These are phyloP conservation scores for Boletus barrowsii DNA, from an alignment of 768 basidiomycete species.

Conservation along the genomic window DNA sequence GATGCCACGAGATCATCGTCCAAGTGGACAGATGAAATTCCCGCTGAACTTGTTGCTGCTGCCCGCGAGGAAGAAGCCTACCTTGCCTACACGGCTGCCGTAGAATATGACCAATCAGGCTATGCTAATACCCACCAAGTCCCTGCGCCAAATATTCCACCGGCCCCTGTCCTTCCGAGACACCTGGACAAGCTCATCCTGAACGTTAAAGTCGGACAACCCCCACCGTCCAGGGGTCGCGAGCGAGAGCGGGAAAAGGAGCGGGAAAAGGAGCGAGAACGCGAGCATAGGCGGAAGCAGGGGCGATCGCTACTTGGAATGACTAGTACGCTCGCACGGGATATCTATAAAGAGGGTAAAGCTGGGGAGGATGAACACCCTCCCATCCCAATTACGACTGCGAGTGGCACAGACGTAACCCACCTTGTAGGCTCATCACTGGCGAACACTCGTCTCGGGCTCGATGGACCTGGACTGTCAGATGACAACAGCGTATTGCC, in stretches of 20 bases:
- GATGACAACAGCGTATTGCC: conserved; percentile 92
- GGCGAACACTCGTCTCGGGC: conserved; percentile 30
- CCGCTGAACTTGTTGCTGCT: conserved; percentile 72
- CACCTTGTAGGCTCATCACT: conserved; percentile 26
- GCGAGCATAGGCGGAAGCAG: conserved; percentile 30
- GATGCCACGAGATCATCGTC: conserved; percentile 30
- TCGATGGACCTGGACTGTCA: conserved; percentile 46
- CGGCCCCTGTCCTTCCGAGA: conserved; percentile 83
- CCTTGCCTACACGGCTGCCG: conserved; percentile 39
- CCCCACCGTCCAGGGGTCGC: conserved; percentile 32
- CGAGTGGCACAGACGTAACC: conserved; percentile 38
- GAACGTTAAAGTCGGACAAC: conserved; percentile 46
- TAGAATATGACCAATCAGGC: conserved; percentile 33
- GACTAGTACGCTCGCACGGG: conserved; percentile 33
- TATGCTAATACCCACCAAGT: conserved; percentile 38
- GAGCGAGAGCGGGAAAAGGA: conserved; percentile 36
- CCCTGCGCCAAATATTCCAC: conserved; percentile 78
- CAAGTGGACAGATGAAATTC: conserved; percentile 79
- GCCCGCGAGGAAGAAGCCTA: conserved; percentile 82
- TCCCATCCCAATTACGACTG: conserved; percentile 36
- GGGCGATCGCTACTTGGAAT: conserved; percentile 34
- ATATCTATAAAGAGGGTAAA: conserved; percentile 24
- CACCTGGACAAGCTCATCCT: conserved; percentile 94
- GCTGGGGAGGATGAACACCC: conserved; percentile 20
- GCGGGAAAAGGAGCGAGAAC: conserved; percentile 34